Base-by-base conservation (phyloP, 2,329 filamentous ascomycete species). In the Fusarium lyarnte region DNA sequence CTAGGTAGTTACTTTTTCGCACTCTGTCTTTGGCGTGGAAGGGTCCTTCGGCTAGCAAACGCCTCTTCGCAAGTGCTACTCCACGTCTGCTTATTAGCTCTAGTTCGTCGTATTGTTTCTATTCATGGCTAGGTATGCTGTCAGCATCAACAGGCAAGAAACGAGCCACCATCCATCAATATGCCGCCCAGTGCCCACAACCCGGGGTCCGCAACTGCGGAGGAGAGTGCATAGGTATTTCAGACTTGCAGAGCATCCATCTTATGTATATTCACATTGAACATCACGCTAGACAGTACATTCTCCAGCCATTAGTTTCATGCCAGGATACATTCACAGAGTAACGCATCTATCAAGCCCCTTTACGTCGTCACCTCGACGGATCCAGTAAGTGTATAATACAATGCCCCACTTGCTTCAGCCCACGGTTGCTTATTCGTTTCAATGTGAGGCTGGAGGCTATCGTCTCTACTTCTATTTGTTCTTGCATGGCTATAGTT, bases 401-500 rank as follows among this genome's bases (percentile, higher is more conserved):
- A 23, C 5, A 33, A 23, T 49, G 29, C 80, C 52, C 79, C 78
- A 63, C 52, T 63, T 51, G 82, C 41, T 91, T 89, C 5, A 62
- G 58, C 39, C 23, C 35, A 36, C 36, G 42, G 12, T 74, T 59
- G 46, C 61, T 90, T 38, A 89, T 89, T 8, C 35, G 58, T 64
- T 69, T 69, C 54, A 54, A 53, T 42, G 36, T 58, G 38, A 57
- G 58, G 63, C 31, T 63, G 36, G 25, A 23, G 29, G 41, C 25
- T 39, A 62, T 62, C 41, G 31, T 63, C 41, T 58, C 54, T 53
- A n/a, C 63, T 47, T 57, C 39, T 41, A 46, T 60, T 39, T 66
- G 62, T 25, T 55, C 62, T 64, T 21, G 4, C 33, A 38, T 66
- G 33, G 21, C 61, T 39, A 35, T 33, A 47, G 49, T 25, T 41